Conservation (phyloP, 805 yeast species). For the Hanseniaspora jakobsenii region DNA sequence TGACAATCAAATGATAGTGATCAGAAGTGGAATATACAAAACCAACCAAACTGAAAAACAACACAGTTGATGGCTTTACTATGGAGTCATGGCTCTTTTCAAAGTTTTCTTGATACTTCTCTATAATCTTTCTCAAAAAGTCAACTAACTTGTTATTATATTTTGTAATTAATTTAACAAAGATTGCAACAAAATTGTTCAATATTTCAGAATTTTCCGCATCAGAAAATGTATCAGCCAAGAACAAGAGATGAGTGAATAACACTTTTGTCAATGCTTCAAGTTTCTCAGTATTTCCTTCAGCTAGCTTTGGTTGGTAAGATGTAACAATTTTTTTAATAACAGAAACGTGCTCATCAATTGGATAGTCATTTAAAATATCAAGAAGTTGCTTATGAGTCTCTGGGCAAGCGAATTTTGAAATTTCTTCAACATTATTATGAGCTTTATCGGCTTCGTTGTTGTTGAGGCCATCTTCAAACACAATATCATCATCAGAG, state of each 20-base stretch:
- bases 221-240: conserved; percentile 31
- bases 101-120: conserved; percentile 44
- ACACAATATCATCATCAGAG: conserved; percentile 20
- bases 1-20: conserved; percentile 81
- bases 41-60: conserved; percentile 63
- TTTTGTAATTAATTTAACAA: conserved; percentile 47
- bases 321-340: conserved; percentile 45
- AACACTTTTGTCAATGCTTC: conserved; percentile 52
- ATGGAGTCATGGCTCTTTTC: conserved; percentile 30
- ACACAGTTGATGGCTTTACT: conserved; percentile 39
- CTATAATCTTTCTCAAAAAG: conserved; percentile 46
- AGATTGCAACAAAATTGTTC: conserved; percentile 35
- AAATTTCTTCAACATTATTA: conserved; percentile 16
- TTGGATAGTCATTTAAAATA: conserved; percentile 28
- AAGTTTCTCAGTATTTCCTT: conserved; percentile 68
- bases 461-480: no score
- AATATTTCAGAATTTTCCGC: conserved; percentile 27
- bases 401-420: conserved; percentile 37
- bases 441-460: conserved; percentile 26
- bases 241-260: conserved; percentile 46
- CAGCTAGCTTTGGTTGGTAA: conserved; percentile 66
- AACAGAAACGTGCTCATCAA: conserved; percentile 35
- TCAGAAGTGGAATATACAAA: conserved; percentile 84
- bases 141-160: conserved; percentile 54
- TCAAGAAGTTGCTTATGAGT: conserved; percentile 34